A percentile compares a stretch with the other conserved stretches of the same genome.
Evolutionary conservation across 495 filamentous ascomycete genomes (phyloP).

Genomic region (Neurospora sp.): DNA sequence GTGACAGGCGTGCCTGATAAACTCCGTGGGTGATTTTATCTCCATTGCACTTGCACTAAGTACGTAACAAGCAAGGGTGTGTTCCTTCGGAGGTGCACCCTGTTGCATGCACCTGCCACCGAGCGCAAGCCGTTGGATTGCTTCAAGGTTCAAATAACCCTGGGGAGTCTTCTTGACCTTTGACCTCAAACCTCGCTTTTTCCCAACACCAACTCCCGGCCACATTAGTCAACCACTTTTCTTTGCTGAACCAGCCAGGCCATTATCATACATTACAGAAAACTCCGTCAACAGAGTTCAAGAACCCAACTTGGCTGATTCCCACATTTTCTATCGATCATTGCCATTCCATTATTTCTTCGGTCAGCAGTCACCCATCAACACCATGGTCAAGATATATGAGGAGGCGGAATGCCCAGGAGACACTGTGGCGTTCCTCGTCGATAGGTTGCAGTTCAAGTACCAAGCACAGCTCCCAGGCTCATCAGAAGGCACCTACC

Average conservation of each 20-base stretch:
- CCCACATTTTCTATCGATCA: neutral
- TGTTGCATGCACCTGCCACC: neutral
- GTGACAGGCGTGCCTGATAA: neutral
- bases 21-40: neutral
- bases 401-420: neutral
- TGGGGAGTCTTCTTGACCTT: neutral
- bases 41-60: neutral
- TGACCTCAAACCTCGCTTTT: neutral
- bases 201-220: neutral
- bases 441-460: neutral
- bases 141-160: neutral
- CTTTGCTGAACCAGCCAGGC: neutral
- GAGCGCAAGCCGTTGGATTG: neutral
- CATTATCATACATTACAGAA: neutral
- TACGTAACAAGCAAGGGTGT: neutral
- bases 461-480: neutral
- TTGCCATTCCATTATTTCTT: neutral
- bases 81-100: neutral
- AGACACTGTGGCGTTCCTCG: neutral
- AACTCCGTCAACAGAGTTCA: neutral
- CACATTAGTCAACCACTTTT: neutral
- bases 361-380: neutral
- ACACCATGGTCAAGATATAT: neutral
- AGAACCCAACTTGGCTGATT: neutral
- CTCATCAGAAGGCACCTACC: neutral